These are phyloP conservation scores for Fremontodendron californicum DNA, from an alignment of 345 rosid genomes.

Conservation along the genomic window DNA sequence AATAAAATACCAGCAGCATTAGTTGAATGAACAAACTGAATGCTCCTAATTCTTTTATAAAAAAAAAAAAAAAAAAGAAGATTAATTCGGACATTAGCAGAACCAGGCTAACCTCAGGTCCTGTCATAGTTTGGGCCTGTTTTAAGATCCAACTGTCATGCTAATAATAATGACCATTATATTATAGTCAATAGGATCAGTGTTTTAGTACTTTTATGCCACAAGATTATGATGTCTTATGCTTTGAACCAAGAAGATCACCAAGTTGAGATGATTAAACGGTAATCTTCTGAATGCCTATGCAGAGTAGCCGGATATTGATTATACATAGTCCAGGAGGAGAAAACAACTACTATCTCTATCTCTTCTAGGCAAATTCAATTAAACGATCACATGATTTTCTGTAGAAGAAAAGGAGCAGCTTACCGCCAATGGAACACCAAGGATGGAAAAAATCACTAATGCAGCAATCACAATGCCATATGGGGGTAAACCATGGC, in stretches of 20 bases:
- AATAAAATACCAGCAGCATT: slow-evolving; percentile 24
- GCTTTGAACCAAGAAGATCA: background rate
- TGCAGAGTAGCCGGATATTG: background rate
- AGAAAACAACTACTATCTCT: background rate
- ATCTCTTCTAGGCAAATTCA: background rate
- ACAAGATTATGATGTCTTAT: background rate
- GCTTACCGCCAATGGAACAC: slow-evolving; percentile 87
- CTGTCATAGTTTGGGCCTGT: background rate
- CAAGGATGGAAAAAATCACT: slow-evolving; percentile 65
- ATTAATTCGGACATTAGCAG: background rate
- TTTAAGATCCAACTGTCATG: background rate
- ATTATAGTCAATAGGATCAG: background rate
- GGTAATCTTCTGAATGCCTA: background rate
- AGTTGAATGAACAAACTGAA: slow-evolving; percentile 16
- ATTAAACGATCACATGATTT: background rate
- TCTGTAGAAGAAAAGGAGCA: slow-evolving; percentile 16
- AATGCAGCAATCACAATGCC: slow-evolving; percentile 68
- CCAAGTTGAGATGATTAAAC: slow-evolving; percentile 4
- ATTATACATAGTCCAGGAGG: background rate
- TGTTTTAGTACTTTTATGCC: background rate
- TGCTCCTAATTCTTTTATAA: background rate
- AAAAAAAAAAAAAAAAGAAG: background rate
- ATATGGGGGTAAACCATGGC: slow-evolving; percentile 58
- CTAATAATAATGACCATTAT: background rate
- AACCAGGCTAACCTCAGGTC: background rate